Conservation (phyloP, 2,329 filamentous ascomycete genomes). For the Chaetomium strumarium region DNA sequence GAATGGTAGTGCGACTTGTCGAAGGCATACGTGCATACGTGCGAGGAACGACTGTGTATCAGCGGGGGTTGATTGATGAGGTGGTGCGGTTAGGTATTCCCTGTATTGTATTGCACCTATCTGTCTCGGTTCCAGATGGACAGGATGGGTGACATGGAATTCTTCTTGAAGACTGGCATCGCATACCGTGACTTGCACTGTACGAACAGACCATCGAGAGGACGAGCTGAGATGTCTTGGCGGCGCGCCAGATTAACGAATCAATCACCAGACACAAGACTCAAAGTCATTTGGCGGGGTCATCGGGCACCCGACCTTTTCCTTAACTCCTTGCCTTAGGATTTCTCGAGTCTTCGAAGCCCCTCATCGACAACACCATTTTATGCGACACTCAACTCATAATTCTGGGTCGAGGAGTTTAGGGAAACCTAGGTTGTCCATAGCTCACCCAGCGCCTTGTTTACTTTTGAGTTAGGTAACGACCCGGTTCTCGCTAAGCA, state of each 20-base stretch:
- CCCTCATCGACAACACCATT: background rate
- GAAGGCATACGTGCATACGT: too few species aligned
- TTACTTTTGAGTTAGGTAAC: slow-evolving; percentile 9
- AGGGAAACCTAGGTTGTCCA: background rate
- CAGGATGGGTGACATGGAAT: background rate
- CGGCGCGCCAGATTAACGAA: slow-evolving; percentile 22
- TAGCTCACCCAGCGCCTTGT: slow-evolving; percentile 10
- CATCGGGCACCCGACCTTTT: background rate
- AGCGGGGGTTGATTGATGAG: background rate
- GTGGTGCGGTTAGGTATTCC: too few species aligned
- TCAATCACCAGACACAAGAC: slow-evolving; percentile 11
- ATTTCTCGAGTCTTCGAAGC: background rate
- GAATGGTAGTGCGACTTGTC: background rate
- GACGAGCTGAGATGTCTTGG: slow-evolving; percentile 15
- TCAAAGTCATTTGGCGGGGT: background rate
- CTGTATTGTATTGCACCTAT: too few species aligned
- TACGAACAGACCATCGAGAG: background rate
- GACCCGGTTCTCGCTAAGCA: background rate
- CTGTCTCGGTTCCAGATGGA: background rate
- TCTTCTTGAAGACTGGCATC: too few species aligned
- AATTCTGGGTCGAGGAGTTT: too few species aligned
- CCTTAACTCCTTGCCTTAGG: too few species aligned
- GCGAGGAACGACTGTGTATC: background rate
- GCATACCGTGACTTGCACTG: background rate
- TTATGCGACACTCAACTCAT: background rate